Conservation (phyloP, 768 basidiomycete species). For the Exidia glandulosa region DNA sequence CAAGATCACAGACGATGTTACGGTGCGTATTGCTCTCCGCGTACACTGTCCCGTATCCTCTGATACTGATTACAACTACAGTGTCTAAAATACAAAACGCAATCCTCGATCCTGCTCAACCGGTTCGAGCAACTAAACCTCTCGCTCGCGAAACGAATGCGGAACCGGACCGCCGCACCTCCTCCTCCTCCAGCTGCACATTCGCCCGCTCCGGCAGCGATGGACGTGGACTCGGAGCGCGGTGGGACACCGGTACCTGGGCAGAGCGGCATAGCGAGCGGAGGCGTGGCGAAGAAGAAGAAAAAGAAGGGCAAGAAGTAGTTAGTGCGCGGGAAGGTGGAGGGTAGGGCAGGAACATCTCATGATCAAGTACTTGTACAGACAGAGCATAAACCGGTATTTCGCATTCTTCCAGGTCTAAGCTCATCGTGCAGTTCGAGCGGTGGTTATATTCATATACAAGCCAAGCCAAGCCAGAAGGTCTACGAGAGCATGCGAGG, state of each 20-base stretch:
- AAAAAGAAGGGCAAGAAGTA: slow-evolving; percentile 64
- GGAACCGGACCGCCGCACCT: slow-evolving; percentile 40
- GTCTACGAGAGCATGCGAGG: too few species aligned
- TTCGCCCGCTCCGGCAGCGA: neutral
- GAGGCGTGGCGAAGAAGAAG: slow-evolving; percentile 76
- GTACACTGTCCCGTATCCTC: neutral
- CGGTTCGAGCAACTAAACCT: slow-evolving; percentile 90
- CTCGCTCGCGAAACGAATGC: slow-evolving; percentile 79
- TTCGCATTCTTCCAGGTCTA: too few species aligned
- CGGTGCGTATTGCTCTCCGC: slow-evolving; percentile 41
- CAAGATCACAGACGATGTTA: slow-evolving; percentile 86
- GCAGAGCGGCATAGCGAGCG: slow-evolving; percentile 30
- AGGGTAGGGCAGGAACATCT: neutral
- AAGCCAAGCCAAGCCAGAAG: too few species aligned
- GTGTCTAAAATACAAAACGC: slow-evolving; percentile 96
- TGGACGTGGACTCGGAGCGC: neutral
- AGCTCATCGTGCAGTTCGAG: too few species aligned
- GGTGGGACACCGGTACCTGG: slow-evolving; percentile 7
- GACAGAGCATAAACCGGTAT: neutral
- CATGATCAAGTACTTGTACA: neutral
- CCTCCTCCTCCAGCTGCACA: slow-evolving; percentile 16
- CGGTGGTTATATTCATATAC: too few species aligned
- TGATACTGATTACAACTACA: slow-evolving; percentile 21
- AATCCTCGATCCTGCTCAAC: slow-evolving; percentile 90
- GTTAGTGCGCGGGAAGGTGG: too few species aligned